These are phyloP conservation scores for Brasilioporus rufonigricans DNA, from an alignment of 768 basidiomycete species.

Conservation along the genomic window DNA sequence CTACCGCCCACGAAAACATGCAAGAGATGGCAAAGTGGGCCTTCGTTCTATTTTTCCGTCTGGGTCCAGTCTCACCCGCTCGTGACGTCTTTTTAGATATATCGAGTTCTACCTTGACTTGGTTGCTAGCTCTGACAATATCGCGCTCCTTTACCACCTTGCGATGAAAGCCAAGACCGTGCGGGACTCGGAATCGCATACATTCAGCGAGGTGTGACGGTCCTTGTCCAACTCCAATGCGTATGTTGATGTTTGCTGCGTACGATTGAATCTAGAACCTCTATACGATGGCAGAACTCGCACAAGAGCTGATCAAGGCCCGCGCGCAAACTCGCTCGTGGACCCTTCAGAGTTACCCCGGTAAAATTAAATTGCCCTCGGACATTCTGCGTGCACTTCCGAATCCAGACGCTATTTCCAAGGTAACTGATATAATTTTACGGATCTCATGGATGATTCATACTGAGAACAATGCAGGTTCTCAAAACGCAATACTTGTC, in stretches of 20 bases:
- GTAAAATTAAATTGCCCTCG: slow-evolving; percentile 71
- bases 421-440: slow-evolving; percentile 39
- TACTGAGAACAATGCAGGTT: slow-evolving; percentile 45
- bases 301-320: slow-evolving; percentile 80
- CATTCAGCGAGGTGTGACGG: slow-evolving; percentile 61
- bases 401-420: slow-evolving; percentile 58
- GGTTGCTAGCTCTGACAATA: slow-evolving; percentile 74
- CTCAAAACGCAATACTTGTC: slow-evolving; percentile 67
- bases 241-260: neutral
- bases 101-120: slow-evolving; percentile 84
- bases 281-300: slow-evolving; percentile 83
- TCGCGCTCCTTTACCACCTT: slow-evolving; percentile 80
- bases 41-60: neutral
- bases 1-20: slow-evolving; percentile 61
- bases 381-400: slow-evolving; percentile 80
- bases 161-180: slow-evolving; percentile 85
- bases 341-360: slow-evolving; percentile 77
- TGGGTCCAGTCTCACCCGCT: neutral
- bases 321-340: slow-evolving; percentile 64
- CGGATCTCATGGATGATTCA: neutral
- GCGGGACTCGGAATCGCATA: slow-evolving; percentile 68
- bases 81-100: slow-evolving; percentile 56
- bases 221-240: neutral
- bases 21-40: slow-evolving; percentile 79
- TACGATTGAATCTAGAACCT: slow-evolving; percentile 57